Evolutionary conservation across 352 stramenopile species (phyloP), one percentile per base, ranked within the genome.

Genomic region (Pythium insidiosum): DNA sequence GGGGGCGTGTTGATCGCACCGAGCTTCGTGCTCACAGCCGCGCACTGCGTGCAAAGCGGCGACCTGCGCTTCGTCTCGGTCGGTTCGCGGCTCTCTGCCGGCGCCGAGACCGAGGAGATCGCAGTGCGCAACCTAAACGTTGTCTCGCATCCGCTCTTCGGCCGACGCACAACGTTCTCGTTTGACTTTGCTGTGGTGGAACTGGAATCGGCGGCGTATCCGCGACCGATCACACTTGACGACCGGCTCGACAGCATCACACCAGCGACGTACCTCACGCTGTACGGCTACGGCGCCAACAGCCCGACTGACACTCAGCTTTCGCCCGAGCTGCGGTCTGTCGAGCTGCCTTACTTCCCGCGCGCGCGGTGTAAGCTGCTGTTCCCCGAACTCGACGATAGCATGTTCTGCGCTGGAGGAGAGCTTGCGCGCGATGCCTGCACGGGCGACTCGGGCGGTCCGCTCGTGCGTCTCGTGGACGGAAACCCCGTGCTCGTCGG

Each of bases 11-110:
- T 78, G 23, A 78, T 78, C 38, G 50, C 66, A 6, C 41, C 63
- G 3, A 61, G 57, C 22, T 74, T 68, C 30, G 61, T 78, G 18
- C 53, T 78, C 23, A 78, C 66, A 4, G 66, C 66, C 1, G 66
- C 61, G 3, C 59, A 70, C 31, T 73, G 63, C 43, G 62, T 77
- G 4, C 33, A 40, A 12, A 50, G 38, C 11, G 48, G 58, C 21
- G 40, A 43, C n/a, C 56, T 53, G 18, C 53, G 58, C 35, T 69
- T 53, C 38, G 61, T 69, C 20, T 55, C 53, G 5, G 55, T 72
- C 16, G 60, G 54, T 1, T 69, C 57, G 1, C 49, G 48, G 22
- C 56, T 43, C 3, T 69, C 61, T 6, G 29, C 58, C 5, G 61
- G 61, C 15, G 38, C 47, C 0, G 53, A 69, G 34, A 57, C 56